Percentiles rank a stretch among this genome's conserved stretches.
Conservation (phyloP, 495 filamentous ascomycete genomes). For the Tuber microsphaerosporum region DNA sequence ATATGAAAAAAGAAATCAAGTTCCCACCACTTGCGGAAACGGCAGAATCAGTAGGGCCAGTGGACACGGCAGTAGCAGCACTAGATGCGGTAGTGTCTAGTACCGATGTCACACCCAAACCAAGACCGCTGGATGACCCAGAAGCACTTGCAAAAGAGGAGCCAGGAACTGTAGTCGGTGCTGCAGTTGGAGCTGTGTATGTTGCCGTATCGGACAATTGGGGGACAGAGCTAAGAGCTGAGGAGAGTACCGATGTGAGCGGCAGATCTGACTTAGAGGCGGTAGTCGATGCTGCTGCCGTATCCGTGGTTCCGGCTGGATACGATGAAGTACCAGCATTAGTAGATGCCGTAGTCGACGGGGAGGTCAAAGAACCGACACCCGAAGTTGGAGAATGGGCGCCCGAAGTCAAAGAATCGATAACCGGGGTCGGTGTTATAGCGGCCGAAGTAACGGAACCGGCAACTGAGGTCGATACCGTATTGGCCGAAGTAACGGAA, state of each 20-base stretch:
- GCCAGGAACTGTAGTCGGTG: neutral
- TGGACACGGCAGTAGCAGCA: neutral
- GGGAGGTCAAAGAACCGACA: slow-evolving; percentile 3
- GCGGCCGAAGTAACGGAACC: slow-evolving; percentile 5
- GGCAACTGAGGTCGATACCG: slow-evolving; percentile 11
- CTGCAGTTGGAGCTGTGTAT: neutral
- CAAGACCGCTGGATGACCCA: slow-evolving; percentile 13
- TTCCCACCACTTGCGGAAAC: slow-evolving; percentile 16
- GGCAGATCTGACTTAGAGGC: neutral
- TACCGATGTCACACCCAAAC: slow-evolving; percentile 7
- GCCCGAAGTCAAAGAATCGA: slow-evolving; percentile 2
- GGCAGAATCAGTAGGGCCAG: slow-evolving; percentile 6
- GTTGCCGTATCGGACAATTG: slow-evolving; percentile 8
- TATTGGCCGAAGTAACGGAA: slow-evolving; percentile 2
- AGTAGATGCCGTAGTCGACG: slow-evolving; percentile 5
- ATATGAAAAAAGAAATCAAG: slow-evolving; percentile 4
- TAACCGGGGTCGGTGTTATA: slow-evolving; percentile 10
- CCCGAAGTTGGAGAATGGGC: neutral
- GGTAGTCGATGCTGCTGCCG: neutral
- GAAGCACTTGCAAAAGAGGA: slow-evolving; percentile 12
- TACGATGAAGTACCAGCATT: slow-evolving; percentile 24
- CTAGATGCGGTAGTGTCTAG: neutral
- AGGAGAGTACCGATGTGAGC: slow-evolving; percentile 12
- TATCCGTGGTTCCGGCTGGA: neutral
- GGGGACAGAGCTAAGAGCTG: neutral